phyloP scores from a whole-genome alignment of 495 filamentous ascomycete species.

The Entonaema liquescens region DNA sequence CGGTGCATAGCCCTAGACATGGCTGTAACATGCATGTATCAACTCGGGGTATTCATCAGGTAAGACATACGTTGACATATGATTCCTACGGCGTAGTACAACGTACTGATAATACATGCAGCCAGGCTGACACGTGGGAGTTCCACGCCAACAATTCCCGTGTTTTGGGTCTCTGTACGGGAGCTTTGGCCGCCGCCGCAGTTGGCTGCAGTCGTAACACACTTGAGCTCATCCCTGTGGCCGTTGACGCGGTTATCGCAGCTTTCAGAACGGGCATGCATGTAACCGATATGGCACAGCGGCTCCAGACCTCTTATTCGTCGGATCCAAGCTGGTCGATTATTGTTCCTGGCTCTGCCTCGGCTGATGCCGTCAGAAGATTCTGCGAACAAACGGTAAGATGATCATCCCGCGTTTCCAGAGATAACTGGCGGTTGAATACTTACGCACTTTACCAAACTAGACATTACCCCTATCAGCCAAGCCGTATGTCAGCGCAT shows the following conservation, averaged over 20 bases:
- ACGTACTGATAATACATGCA: not conserved
- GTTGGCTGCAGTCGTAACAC: conserved; percentile 66
- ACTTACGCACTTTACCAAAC: not conserved
- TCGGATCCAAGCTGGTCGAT: conserved; percentile 38
- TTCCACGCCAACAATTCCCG: conserved; percentile 2
- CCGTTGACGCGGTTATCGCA: conserved; percentile 69
- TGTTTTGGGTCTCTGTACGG: conserved; percentile 65
- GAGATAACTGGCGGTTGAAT: not conserved
- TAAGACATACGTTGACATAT: conserved; percentile 13
- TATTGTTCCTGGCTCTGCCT: conserved; percentile 25
- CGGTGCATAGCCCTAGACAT: conserved; percentile 45
- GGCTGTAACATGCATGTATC: conserved; percentile 48
- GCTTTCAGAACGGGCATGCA: conserved; percentile 69
- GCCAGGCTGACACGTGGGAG: conserved; percentile 6
- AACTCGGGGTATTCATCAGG: conserved; percentile 47
- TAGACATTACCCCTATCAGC: conserved; percentile 27
- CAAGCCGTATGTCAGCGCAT: conserved; percentile 42
- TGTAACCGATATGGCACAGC: conserved; percentile 12
- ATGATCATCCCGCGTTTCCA: not conserved
- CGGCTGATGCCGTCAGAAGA: conserved; percentile 21
- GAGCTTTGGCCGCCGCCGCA: conserved; percentile 68
- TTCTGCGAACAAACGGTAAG: conserved; percentile 30
- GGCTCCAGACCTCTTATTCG: conserved; percentile 1
- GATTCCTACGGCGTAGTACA: not conserved
- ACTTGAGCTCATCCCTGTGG: conserved; percentile 66